Percentiles rank a stretch among this genome's conserved stretches.
Evolutionary conservation across 495 filamentous ascomycete genomes (phyloP).

Genomic region (Amorphotheca resinae): DNA sequence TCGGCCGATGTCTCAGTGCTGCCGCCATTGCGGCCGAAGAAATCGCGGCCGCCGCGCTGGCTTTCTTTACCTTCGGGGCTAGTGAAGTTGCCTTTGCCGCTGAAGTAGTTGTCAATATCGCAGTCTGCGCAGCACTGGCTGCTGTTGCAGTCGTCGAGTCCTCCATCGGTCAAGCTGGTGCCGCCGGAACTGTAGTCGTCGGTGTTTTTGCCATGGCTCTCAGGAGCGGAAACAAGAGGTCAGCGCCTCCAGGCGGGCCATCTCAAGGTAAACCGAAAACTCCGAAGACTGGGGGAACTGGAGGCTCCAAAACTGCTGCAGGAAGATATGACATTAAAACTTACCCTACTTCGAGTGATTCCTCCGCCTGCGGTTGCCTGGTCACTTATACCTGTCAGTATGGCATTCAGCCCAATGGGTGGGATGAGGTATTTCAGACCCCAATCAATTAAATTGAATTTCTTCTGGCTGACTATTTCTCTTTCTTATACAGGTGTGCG

Average conservation of each 20-base stretch:
- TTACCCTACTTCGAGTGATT: neutral
- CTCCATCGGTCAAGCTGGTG: slow-evolving; percentile 1
- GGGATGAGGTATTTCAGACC: too few species aligned
- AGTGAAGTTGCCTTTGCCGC: neutral
- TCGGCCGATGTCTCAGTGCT: slow-evolving; percentile 1
- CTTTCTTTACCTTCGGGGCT: slow-evolving; percentile 4
- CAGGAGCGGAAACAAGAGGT: neutral
- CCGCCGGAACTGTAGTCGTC: neutral
- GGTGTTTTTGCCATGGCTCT: neutral
- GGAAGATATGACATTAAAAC: neutral
- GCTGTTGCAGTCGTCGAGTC: slow-evolving; percentile 2
- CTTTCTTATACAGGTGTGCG: too few species aligned
- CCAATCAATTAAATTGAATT: too few species aligned
- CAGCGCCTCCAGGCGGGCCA: neutral
- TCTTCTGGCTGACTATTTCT: too few species aligned
- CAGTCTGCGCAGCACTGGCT: neutral
- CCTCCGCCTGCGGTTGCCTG: neutral
- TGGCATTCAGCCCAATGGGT: slow-evolving; percentile 1
- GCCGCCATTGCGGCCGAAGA: slow-evolving; percentile 1
- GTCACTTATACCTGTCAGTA: slow-evolving; percentile 8
- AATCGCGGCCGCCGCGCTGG: neutral
- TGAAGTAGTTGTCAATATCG: slow-evolving; percentile 2
- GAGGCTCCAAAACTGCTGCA: neutral
- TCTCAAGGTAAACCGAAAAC: slow-evolving; percentile 2
- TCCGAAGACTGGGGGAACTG: neutral